Conservation (phyloP, 179 eudicot genomes). For the Drosera spatulata region DNA sequence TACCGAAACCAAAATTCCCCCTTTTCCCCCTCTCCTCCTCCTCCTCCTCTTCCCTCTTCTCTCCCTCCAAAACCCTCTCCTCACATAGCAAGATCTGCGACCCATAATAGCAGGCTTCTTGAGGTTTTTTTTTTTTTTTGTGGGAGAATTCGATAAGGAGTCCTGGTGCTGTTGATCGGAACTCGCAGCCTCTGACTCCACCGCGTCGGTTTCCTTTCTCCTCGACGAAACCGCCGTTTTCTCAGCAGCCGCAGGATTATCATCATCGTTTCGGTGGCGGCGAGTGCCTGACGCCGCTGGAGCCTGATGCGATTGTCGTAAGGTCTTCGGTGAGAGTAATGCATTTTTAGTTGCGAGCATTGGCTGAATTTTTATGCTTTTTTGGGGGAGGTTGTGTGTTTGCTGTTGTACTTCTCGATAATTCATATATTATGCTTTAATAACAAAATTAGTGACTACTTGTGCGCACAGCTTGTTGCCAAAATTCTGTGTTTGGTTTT, state of each 20-base stretch:
- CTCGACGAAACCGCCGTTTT: constrained; percentile 56
- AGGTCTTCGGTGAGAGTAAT: constrained; percentile 42
- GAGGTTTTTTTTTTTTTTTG: too few relatives aligned
- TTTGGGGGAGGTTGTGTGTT: too few relatives aligned
- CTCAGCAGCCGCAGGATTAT: constrained; percentile 22
- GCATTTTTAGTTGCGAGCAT: neutral
- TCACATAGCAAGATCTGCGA: neutral
- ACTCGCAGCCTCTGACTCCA: constrained; percentile 13
- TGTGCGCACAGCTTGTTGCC: too few relatives aligned
- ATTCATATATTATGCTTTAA: too few relatives aligned
- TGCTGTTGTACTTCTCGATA: neutral
- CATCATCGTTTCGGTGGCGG: constrained; percentile 42
- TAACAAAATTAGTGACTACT: too few relatives aligned
- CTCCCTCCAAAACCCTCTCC: constrained; percentile 1
- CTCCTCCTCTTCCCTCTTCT: neutral
- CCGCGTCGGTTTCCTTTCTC: constrained; percentile 42
- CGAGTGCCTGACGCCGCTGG: constrained; percentile 10
- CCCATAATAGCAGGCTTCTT: neutral
- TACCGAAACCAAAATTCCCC: too few relatives aligned
- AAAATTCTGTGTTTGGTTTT: neutral
- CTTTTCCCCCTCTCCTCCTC: too few relatives aligned
- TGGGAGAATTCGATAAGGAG: constrained; percentile 7
- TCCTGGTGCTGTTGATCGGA: constrained; percentile 13
- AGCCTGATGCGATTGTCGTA: constrained; percentile 36
- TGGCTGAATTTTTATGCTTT: too few relatives aligned